phyloP scores from a whole-genome alignment of 495 filamentous ascomycete genomes.

The Hypoxylon cercidicola region DNA sequence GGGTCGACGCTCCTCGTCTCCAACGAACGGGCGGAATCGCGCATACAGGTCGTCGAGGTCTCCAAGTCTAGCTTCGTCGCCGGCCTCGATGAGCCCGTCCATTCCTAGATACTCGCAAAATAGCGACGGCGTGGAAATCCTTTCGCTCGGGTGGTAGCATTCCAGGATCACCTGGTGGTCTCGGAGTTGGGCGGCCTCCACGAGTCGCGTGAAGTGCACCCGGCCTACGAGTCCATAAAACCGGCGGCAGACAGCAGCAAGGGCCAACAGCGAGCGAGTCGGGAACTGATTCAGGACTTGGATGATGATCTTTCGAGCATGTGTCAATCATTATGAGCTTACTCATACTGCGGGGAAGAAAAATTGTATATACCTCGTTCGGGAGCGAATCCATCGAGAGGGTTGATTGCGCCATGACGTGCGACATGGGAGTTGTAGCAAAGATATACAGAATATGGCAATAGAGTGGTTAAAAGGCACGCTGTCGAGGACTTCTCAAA shows the following conservation, averaged over 20 bases:
- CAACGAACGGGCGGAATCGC: constrained; percentile 68
- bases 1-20: constrained; percentile 55
- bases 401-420: constrained; percentile 44
- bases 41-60: constrained; percentile 56
- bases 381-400: constrained; percentile 52
- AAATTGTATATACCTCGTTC: constrained; percentile 53
- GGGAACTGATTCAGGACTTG: constrained; percentile 69
- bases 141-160: constrained; percentile 79
- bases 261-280: constrained; percentile 68
- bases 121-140: constrained; percentile 72
- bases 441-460: constrained; percentile 45
- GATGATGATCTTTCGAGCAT: constrained; percentile 69
- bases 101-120: constrained; percentile 76
- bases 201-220: constrained; percentile 72
- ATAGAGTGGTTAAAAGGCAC: constrained; percentile 37
- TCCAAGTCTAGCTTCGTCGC: constrained; percentile 46
- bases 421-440: constrained; percentile 34
- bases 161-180: constrained; percentile 77
- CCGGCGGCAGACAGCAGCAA: constrained; percentile 69
- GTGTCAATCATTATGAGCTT: constrained; percentile 15
- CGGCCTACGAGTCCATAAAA: constrained; percentile 75
- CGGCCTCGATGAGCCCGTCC: constrained; percentile 57
- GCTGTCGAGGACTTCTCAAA: constrained; percentile 30
- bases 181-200: constrained; percentile 63
- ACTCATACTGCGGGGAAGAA: constrained; percentile 2